Evolutionary conservation across 805 yeast species (phyloP).

Genomic region (Barnettozyma populi): DNA sequence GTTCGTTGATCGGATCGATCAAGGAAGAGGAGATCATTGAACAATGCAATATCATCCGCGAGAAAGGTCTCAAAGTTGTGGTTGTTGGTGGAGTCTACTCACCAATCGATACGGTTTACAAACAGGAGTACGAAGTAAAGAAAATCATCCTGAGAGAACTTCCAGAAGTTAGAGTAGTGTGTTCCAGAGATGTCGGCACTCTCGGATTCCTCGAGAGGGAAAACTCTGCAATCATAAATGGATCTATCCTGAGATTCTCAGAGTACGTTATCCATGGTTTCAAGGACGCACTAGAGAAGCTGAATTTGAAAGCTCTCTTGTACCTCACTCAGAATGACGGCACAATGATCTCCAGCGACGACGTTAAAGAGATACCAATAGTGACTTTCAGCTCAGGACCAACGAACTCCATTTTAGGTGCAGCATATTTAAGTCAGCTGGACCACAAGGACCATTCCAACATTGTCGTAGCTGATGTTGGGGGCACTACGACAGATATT

Average conservation of each 20-base stretch:
- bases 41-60: conserved; percentile 27
- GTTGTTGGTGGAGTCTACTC: conserved; percentile 37
- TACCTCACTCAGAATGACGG: conserved; percentile 45
- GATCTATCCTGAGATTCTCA: conserved; percentile 37
- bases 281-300: conserved; percentile 28
- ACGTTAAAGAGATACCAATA: conserved; percentile 38
- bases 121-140: conserved; percentile 31
- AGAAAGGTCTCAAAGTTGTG: conserved; percentile 28
- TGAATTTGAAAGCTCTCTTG: conserved; percentile 35
- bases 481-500: conserved; percentile 49
- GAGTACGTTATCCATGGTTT: conserved; percentile 23
- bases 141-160: conserved; percentile 27
- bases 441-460: conserved; percentile 21
- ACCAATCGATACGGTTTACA: conserved; percentile 24
- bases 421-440: conserved; percentile 34
- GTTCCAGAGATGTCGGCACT: conserved; percentile 36
- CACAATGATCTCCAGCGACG: conserved; percentile 36
- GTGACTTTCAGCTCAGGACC: conserved; percentile 45
- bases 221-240: conserved; percentile 40
- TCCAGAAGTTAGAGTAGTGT: conserved; percentile 31
- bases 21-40: conserved; percentile 24
- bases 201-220: conserved; percentile 39
- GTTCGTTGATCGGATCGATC: conserved; percentile 29
- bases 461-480: conserved; percentile 41
- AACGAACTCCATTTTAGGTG: conserved; percentile 44